Base-by-base conservation (phyloP, 1,284 basidiomycete genomes). In the Puccinia horiana region DNA sequence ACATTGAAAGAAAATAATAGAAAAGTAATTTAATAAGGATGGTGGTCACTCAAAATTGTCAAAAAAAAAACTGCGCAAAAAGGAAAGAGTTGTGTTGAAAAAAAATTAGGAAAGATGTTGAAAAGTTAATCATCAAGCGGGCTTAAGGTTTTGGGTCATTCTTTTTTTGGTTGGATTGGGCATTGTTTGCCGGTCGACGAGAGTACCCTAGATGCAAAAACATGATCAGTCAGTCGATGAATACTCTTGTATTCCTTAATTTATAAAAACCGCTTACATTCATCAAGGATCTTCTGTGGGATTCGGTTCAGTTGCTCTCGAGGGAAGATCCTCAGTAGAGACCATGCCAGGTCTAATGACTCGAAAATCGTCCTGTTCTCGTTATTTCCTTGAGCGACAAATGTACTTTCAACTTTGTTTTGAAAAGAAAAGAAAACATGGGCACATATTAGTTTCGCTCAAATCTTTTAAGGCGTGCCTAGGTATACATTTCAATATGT, bases 361-460 rank as follows among this genome's bases (percentile, higher is more conserved):
- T 99, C 96, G 87, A 98, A 98, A 89, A 99, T 94, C 77, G 94
- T 94, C 83, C 97, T 92, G 74, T 95, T 92, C 89, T 99, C 97
- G 88, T 98, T 98, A 29, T 93, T 90, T 82, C 95, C 94, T 93
- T 87, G 86, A 54, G 85, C 84, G 67, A 87, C 86, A 72, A 87
- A 87, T 75, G 85, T 85, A 70, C 83, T 77, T 78, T 87, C 86
- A 70, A 87, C 87, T 80, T 52, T 70, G 11, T 8, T 56, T n/a
- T n/a, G n/a, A n/a, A n/a, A n/a, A n/a, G n/a, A 29, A 61, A 61
- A 61, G 29, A 61, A 29, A 61, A 32, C 16, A 69, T 8, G 65
- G 5, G 20, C 1, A 54, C n/a, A 86, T 85, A 84, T 86, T 84
- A 81, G 86, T 86, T 83, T 86, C 85, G 70, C 85, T 84, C 35